These are phyloP conservation scores for Colletotrichum spaethianum DNA, from an alignment of 2,329 filamentous ascomycete species.

Conservation along the genomic window DNA sequence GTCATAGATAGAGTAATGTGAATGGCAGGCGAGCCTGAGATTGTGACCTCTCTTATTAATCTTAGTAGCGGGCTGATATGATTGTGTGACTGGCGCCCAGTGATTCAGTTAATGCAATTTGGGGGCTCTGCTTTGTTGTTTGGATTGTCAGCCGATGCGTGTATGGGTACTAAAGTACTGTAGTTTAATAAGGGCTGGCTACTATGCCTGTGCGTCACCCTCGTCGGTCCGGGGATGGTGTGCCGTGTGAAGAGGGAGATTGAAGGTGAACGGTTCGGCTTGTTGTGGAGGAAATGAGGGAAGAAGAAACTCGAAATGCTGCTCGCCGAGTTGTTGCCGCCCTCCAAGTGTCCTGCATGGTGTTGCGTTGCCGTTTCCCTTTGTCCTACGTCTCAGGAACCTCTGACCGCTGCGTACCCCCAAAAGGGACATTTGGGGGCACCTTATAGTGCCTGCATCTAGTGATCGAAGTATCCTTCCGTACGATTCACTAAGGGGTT, in stretches of 20 bases:
- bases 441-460: constrained; percentile 12
- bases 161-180: constrained; percentile 7
- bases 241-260: not conserved
- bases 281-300: not conserved
- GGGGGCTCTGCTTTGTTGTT: constrained; percentile 30
- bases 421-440: not conserved
- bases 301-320: not conserved
- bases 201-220: constrained; percentile 25
- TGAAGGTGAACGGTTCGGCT: not conserved
- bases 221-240: not conserved
- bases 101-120: constrained; percentile 30
- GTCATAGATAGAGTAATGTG: not conserved
- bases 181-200: constrained; percentile 5
- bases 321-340: not conserved
- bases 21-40: constrained; percentile 1
- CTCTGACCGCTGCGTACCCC: constrained; percentile 6
- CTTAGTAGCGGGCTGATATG: not conserved
- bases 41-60: constrained; percentile 28
- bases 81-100: not conserved
- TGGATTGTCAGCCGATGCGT: not conserved
- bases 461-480: not conserved
- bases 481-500: no score
- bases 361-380: constrained; percentile 11
- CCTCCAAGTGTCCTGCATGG: not conserved
- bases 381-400: constrained; percentile 1